Base-by-base conservation (phyloP, 1,284 basidiomycete species). In the Sutorius eximius region DNA sequence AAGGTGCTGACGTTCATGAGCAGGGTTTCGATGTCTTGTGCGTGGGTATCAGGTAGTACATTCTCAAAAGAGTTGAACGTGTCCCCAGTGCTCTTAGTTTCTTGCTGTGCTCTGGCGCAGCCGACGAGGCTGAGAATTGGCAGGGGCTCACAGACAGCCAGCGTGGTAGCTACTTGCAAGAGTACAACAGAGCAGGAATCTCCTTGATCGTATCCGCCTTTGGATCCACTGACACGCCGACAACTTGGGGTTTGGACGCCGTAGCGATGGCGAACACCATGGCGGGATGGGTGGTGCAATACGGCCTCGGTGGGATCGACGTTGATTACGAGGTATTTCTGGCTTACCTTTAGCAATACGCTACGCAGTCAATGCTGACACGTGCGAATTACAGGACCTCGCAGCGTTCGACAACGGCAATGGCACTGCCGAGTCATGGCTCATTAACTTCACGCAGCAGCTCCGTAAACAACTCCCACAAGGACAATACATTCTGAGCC, bases 161-260 rank as follows among this genome's bases (percentile, higher is more conserved):
- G 45, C 75, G 82, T 29, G 57, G 73, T 29, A 63, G 73, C 12
- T 72, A 79, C 60, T 74, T 82, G 57, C 60, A 74, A 0, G 73
- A 81, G 56, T 85, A 85, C 60, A 74, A 72, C 10, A 74, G 76
- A 7, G 83, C 82, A 5, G 83, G 82, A 9, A 82, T 85, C 52
- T 80, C 78, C 32, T 61, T 85, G 32, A 71, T 85, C 3, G 82
- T 84, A 2, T 81, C 82, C 24, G 73, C 71, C 2, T 86, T 86
- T 56, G 85, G 84, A 9, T 72, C 70, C 12, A 69, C 65, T 3
- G 69, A 73, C 36, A 57, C 60, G 0, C 83, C 83, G 5, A 82
- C 82, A 13, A 70, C 75, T 9, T 68, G 67, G 0, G 73, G 73
- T 15, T 68, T 71, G 7, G 70, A 82, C 51, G 66, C 79, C 2